Percentiles rank a stretch among this genome's conserved stretches.
phyloP scores from a whole-genome alignment of 805 yeast genomes.

The Barnettozyma salicaria region DNA sequence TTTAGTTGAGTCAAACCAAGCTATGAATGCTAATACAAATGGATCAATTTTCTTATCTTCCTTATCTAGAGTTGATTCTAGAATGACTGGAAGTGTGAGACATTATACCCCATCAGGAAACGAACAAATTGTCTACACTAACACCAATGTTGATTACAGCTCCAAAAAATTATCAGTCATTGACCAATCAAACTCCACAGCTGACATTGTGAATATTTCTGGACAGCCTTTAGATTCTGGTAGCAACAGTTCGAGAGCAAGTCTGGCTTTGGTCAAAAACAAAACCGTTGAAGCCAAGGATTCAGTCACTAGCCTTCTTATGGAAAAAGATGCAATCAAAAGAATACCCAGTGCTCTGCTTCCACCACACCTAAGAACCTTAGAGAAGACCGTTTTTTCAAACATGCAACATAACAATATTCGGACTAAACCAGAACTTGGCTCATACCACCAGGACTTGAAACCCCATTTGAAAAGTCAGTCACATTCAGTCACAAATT shows the following conservation, averaged over 20 bases:
- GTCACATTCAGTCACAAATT: slow-evolving; percentile 2
- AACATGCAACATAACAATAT: neutral
- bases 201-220: slow-evolving; percentile 8
- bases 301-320: slow-evolving; percentile 11
- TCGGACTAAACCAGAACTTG: too few relatives aligned
- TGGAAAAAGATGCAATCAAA: slow-evolving; percentile 24
- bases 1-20: slow-evolving; percentile 17
- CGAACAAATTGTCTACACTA: slow-evolving; percentile 5
- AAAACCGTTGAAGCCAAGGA: slow-evolving; percentile 5
- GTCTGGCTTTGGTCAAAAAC: too few relatives aligned
- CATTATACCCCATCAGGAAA: neutral
- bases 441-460: neutral
- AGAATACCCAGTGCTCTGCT: slow-evolving; percentile 24
- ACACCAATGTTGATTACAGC: neutral
- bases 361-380: slow-evolving; percentile 26
- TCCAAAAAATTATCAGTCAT: slow-evolving; percentile 21
- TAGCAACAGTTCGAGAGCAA: too few relatives aligned
- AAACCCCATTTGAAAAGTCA: slow-evolving; percentile 2
- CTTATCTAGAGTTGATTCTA: slow-evolving; percentile 4
- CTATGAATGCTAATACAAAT: neutral
- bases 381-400: slow-evolving; percentile 5
- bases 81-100: neutral
- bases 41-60: neutral
- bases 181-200: slow-evolving; percentile 20
- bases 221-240: slow-evolving; percentile 2